Percentiles rank a stretch among this genome's conserved stretches.
phyloP scores from a whole-genome alignment of 2,329 filamentous ascomycete species.

The Cylindrodendrum hubeiense region DNA sequence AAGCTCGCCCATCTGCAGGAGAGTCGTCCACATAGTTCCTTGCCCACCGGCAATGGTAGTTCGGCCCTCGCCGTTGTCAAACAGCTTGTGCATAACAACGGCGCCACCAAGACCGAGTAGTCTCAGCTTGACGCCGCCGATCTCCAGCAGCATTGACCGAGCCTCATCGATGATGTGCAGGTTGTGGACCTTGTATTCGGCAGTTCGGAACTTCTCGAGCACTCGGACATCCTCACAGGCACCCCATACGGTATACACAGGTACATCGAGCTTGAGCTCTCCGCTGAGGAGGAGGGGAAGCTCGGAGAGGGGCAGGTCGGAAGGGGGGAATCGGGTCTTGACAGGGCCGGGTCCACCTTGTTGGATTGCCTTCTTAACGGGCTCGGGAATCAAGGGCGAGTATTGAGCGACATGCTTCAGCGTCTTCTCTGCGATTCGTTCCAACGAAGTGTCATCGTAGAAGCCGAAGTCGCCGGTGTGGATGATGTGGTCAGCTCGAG shows the following conservation, averaged over 20 bases:
- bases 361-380: slow-evolving; percentile 75
- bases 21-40: slow-evolving; percentile 99
- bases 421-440: slow-evolving; percentile 98
- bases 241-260: slow-evolving; percentile 99
- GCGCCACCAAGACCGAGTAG: slow-evolving; percentile 94
- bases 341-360: slow-evolving; percentile 79
- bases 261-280: slow-evolving; percentile 91
- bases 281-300: slow-evolving; percentile 89
- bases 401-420: slow-evolving; percentile 99
- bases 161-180: slow-evolving; percentile 99
- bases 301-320: slow-evolving; percentile 91
- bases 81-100: slow-evolving; percentile 99
- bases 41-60: slow-evolving; percentile 98
- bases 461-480: slow-evolving; percentile 99
- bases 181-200: slow-evolving; percentile 97
- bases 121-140: slow-evolving; percentile 95
- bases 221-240: slow-evolving; percentile 98
- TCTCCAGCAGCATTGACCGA: slow-evolving; percentile 92
- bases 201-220: slow-evolving; percentile 95
- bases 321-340: slow-evolving; percentile 85
- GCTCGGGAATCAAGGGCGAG: slow-evolving; percentile 90
- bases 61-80: slow-evolving; percentile 97
- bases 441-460: slow-evolving; percentile 95
- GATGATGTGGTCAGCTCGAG: slow-evolving; percentile 96
- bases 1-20: slow-evolving; percentile 97